A percentile compares a stretch with the other conserved stretches of the same genome.
These are phyloP conservation scores for Apiospora aurea DNA, from an alignment of 2,329 filamentous ascomycete genomes.

Conservation along the genomic window DNA sequence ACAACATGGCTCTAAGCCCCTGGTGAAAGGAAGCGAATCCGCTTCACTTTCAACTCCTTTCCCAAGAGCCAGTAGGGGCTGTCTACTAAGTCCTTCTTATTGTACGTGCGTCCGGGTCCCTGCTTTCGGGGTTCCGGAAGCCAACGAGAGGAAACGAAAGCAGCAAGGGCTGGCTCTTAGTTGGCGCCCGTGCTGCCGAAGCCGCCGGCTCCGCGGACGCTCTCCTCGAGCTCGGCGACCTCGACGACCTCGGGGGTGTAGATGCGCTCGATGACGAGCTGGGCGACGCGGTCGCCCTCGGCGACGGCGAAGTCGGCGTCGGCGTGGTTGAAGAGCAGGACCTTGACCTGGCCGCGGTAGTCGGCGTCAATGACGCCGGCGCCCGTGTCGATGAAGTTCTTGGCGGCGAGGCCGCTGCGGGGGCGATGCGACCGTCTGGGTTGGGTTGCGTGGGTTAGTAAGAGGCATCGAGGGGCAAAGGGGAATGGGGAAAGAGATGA, in stretches of 20 bases:
- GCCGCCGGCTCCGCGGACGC: conserved; percentile 86
- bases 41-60: no score
- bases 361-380: conserved; percentile 98
- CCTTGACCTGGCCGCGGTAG: conserved; percentile 92
- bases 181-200: conserved; percentile 83
- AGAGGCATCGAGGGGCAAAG: neutral
- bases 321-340: conserved; percentile 91
- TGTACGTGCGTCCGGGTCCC: neutral
- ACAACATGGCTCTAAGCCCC: neutral
- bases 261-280: conserved; percentile 93
- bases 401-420: conserved; percentile 87
- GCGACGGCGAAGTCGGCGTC: conserved; percentile 83
- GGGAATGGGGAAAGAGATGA: no score
- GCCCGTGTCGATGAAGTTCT: conserved; percentile 95
- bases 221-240: conserved; percentile 87
- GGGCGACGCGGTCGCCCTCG: conserved; percentile 89
- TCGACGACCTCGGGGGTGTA: conserved; percentile 92
- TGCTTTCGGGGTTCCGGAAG: neutral
- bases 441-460: neutral
- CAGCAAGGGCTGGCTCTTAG: conserved; percentile 27
- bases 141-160: neutral
- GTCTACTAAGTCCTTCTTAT: neutral
- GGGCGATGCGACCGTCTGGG: conserved; percentile 85
- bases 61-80: no score
- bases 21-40: neutral